Evolutionary conservation across 1,139 yeast species (phyloP).

Genomic region (Hansenula sp.): DNA sequence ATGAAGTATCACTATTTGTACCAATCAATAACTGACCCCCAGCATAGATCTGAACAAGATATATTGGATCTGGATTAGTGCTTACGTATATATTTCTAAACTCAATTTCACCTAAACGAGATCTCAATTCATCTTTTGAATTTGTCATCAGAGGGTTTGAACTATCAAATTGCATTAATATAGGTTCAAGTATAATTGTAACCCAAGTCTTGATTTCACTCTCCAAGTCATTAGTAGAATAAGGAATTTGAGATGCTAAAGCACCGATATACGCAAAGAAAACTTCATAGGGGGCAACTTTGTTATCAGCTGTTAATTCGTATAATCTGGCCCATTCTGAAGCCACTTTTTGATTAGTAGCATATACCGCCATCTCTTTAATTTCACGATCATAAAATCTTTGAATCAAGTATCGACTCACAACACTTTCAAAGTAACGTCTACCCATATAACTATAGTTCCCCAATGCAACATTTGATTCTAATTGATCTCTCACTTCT

Average conservation of each 20-base stretch:
- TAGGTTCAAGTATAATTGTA: conserved; percentile 11
- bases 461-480: background rate
- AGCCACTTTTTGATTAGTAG: conserved; percentile 4
- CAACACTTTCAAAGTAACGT: conserved; percentile 6
- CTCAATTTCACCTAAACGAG: background rate
- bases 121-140: conserved; percentile 3
- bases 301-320: conserved; percentile 1
- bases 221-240: background rate
- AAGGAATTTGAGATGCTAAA: background rate
- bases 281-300: conserved; percentile 2
- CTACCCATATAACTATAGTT: conserved; percentile 8
- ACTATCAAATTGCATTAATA: conserved; percentile 7
- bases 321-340: conserved; percentile 9
- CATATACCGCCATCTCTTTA: conserved; percentile 1
- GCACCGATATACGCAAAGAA: conserved; percentile 15
- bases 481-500: conserved; percentile 2
- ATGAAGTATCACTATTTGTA: conserved; percentile 5
- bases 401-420: conserved; percentile 5
- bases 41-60: conserved; percentile 5
- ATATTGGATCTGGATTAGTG: conserved; percentile 1
- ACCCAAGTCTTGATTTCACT: conserved; percentile 4
- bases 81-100: conserved; percentile 2
- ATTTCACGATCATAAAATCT: conserved; percentile 11
- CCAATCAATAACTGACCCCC: conserved; percentile 2
- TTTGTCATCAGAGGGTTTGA: background rate